Conservation (phyloP, 2,329 filamentous ascomycete genomes). For the Neonectria sp. region DNA sequence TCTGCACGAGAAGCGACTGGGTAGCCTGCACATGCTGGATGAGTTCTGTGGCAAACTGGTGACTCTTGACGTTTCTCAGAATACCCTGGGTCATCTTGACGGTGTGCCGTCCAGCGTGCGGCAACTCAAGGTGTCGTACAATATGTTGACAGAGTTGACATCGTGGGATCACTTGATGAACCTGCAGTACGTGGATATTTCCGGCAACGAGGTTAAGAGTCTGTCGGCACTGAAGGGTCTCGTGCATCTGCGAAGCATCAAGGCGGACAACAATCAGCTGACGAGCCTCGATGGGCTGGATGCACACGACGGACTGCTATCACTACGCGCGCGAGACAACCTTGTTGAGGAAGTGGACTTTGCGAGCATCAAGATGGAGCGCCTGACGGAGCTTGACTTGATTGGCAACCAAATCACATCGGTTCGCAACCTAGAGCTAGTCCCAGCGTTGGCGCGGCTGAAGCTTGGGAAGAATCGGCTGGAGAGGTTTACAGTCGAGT, state of each 20-base stretch:
- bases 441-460: slow-evolving; percentile 76
- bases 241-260: slow-evolving; percentile 86
- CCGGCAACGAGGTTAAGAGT: slow-evolving; percentile 86
- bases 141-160: slow-evolving; percentile 87
- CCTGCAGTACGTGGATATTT: slow-evolving; percentile 93
- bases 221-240: slow-evolving; percentile 84
- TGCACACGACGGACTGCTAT: slow-evolving; percentile 85
- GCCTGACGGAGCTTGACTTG: slow-evolving; percentile 84
- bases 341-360: slow-evolving; percentile 81
- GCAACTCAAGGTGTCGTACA: slow-evolving; percentile 80
- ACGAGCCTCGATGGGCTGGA: slow-evolving; percentile 83
- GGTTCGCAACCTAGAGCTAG: slow-evolving; percentile 75
- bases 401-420: slow-evolving; percentile 77
- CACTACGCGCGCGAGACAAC: slow-evolving; percentile 82
- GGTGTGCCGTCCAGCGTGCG: slow-evolving; percentile 84
- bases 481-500: slow-evolving; percentile 59
- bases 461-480: slow-evolving; percentile 78
- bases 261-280: slow-evolving; percentile 88
- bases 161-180: slow-evolving; percentile 90
- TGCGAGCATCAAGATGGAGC: slow-evolving; percentile 76
- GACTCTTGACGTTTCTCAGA: slow-evolving; percentile 85
- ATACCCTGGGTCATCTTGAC: slow-evolving; percentile 83
- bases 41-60: slow-evolving; percentile 88
- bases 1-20: slow-evolving; percentile 79
- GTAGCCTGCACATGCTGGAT: slow-evolving; percentile 86